These are phyloP conservation scores for Vaucheria bursata DNA, from an alignment of 352 stramenopile genomes.

Conservation along the genomic window DNA sequence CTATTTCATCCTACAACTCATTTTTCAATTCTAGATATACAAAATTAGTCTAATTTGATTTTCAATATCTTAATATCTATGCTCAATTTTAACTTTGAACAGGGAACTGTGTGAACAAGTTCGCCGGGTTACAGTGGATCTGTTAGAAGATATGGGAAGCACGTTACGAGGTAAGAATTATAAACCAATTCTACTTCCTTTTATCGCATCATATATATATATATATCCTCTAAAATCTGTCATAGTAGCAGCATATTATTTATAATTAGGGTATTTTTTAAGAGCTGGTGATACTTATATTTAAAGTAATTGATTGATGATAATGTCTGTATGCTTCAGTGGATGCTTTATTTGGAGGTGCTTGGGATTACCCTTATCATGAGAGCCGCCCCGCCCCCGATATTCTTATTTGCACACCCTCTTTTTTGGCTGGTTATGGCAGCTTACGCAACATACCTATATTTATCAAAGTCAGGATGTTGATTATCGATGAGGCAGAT, in stretches of 20 bases:
- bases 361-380: slow-evolving; percentile 44
- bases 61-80: too few relatives aligned
- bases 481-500: slow-evolving; percentile 49
- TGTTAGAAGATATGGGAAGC: not conserved
- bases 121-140: not conserved
- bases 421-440: slow-evolving; percentile 40
- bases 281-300: too few relatives aligned
- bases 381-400: slow-evolving; percentile 19
- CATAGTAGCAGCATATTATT: too few relatives aligned
- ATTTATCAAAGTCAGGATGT: slow-evolving; percentile 35
- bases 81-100: too few relatives aligned
- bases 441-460: slow-evolving; percentile 38
- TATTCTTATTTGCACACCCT: slow-evolving; percentile 45
- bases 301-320: too few relatives aligned
- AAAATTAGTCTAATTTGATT: too few relatives aligned
- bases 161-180: not conserved
- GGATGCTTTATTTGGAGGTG: slow-evolving; percentile 31
- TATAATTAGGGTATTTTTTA: too few relatives aligned
- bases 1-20: too few relatives aligned
- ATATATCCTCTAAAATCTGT: too few relatives aligned
- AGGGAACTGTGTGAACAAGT: slow-evolving; percentile 45
- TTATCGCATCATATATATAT: too few relatives aligned
- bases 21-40: too few relatives aligned
- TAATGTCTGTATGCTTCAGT: too few relatives aligned
- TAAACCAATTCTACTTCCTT: not conserved